These are phyloP conservation scores for Perilla frutescens DNA, from an alignment of 257 asterid genomes.

Conservation along the genomic window DNA sequence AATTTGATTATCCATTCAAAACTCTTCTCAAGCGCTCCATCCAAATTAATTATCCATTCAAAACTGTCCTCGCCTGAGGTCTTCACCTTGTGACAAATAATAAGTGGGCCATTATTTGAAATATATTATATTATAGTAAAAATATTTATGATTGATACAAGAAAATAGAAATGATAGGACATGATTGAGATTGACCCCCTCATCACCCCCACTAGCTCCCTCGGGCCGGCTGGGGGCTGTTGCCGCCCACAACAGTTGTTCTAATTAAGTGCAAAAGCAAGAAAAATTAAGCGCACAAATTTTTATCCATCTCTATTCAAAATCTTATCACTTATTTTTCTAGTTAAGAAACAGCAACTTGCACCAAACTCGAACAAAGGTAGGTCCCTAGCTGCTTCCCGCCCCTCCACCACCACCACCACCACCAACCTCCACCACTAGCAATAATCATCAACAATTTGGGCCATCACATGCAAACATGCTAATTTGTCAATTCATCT, in stretches of 20 bases:
- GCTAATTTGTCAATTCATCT: slow-evolving; percentile 12
- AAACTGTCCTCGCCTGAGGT: background rate
- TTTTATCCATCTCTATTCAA: background rate
- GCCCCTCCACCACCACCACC: slow-evolving; percentile 28
- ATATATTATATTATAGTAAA: background rate
- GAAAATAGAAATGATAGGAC: background rate
- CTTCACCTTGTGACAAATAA: background rate
- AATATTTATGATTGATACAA: background rate
- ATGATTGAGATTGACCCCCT: slow-evolving; percentile 10
- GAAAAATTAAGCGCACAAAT: too few species aligned
- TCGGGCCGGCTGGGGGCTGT: background rate
- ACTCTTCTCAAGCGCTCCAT: background rate
- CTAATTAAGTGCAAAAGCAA: too few species aligned
- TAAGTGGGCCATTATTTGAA: background rate
- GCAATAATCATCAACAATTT: slow-evolving; percentile 22
- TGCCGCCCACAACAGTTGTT: too few species aligned
- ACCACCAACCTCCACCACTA: slow-evolving; percentile 3
- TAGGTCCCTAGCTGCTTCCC: slow-evolving; percentile 30
- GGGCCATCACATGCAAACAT: slow-evolving; percentile 18
- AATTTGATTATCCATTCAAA: too few species aligned
- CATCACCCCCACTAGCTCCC: background rate
- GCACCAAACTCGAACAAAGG: slow-evolving; percentile 37
- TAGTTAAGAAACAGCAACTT: slow-evolving; percentile 33
- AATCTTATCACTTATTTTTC: slow-evolving; percentile 8
- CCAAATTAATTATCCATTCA: slow-evolving; percentile 11